phyloP scores from a whole-genome alignment of 805 yeast genomes.

The Saccharomycopsis sp. region DNA sequence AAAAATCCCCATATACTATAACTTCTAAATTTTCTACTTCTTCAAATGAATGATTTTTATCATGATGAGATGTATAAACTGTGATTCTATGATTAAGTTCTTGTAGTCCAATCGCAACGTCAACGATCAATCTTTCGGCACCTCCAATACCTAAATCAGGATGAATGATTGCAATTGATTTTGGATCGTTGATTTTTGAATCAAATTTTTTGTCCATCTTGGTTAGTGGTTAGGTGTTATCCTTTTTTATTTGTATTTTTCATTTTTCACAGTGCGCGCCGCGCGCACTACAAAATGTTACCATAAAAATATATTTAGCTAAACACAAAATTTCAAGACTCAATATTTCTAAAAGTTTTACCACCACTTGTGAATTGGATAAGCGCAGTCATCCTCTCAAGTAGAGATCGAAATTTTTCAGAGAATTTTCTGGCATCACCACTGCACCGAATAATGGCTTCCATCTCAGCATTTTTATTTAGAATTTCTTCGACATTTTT shows the following conservation, averaged over 20 bases:
- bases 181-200: conserved; percentile 3
- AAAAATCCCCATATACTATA: conserved; percentile 70
- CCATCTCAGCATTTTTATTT: too few relatives aligned
- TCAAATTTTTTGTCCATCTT: background rate
- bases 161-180: conserved; percentile 77
- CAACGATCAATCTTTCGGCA: conserved; percentile 95
- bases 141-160: conserved; percentile 98
- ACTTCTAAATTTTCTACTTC: conserved; percentile 67
- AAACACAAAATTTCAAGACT: too few relatives aligned
- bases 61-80: conserved; percentile 88
- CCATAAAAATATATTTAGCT: too few relatives aligned
- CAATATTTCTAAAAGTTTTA: too few relatives aligned
- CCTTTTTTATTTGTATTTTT: conserved; percentile 1
- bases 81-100: conserved; percentile 53
- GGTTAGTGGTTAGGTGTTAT: background rate
- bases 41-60: conserved; percentile 79
- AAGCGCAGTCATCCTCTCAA: too few relatives aligned
- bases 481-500: too few relatives aligned
- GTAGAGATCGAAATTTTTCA: too few relatives aligned
- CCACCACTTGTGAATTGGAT: too few relatives aligned
- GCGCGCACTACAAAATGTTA: too few relatives aligned
- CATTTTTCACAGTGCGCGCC: too few relatives aligned
- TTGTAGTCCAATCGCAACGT: conserved; percentile 86
- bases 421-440: too few relatives aligned
- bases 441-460: too few relatives aligned